Conservation (phyloP, 257 asterid genomes). For the Solanum verrucosum region DNA sequence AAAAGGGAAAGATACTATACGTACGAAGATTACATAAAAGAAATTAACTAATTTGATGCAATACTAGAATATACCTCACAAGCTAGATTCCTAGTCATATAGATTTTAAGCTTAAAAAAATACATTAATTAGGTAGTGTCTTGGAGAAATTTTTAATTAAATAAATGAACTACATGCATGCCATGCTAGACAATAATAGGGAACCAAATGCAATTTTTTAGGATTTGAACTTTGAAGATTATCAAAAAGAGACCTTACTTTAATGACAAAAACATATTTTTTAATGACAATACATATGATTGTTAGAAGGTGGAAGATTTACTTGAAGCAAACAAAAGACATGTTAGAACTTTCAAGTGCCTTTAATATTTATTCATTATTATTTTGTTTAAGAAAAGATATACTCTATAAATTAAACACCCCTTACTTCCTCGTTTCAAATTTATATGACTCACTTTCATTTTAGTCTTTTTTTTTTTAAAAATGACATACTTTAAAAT, state of each 20-base stretch:
- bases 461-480: too few species aligned
- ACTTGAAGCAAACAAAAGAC: conserved; percentile 39
- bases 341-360: conserved; percentile 46
- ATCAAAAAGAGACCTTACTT: neutral
- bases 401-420: neutral
- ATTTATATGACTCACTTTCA: neutral
- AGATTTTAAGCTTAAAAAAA: neutral
- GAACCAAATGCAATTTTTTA: conserved; percentile 1
- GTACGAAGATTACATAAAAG: neutral
- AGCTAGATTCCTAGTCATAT: neutral
- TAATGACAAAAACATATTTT: neutral
- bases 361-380: conserved; percentile 21
- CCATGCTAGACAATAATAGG: neutral
- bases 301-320: conserved; percentile 27
- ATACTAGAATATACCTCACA: neutral
- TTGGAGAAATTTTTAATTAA: neutral
- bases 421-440: neutral
- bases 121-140: neutral
- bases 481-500: too few species aligned
- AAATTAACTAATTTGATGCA: neutral
- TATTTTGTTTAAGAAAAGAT: neutral
- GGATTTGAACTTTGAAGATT: conserved; percentile 1
- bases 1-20: neutral
- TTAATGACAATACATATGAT: neutral
- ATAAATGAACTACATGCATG: neutral